These are phyloP conservation scores for Penicillium coffeae DNA, from an alignment of 495 filamentous ascomycete genomes.

Conservation along the genomic window DNA sequence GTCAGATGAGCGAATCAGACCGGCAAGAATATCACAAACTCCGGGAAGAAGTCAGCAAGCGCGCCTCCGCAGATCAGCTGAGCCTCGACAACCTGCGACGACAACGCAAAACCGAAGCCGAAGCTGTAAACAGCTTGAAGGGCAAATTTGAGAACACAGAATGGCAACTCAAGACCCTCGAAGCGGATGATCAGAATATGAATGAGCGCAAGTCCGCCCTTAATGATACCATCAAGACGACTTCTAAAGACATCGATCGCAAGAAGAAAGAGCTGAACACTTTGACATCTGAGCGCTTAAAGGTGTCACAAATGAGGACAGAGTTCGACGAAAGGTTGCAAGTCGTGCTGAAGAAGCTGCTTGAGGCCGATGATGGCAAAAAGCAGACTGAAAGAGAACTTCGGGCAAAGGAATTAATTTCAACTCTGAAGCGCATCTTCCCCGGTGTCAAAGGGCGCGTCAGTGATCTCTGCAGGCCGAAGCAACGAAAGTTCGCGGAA, in stretches of 20 bases:
- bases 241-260: slow-evolving; percentile 70
- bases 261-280: slow-evolving; percentile 91
- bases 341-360: slow-evolving; percentile 70
- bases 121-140: slow-evolving; percentile 78
- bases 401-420: slow-evolving; percentile 71
- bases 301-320: slow-evolving; percentile 71
- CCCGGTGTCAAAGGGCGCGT: slow-evolving; percentile 87
- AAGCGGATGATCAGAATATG: slow-evolving; percentile 66
- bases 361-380: slow-evolving; percentile 76
- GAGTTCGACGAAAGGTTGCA: slow-evolving; percentile 90
- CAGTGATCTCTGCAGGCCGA: slow-evolving; percentile 89
- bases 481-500: slow-evolving; percentile 91
- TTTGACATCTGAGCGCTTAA: slow-evolving; percentile 77
- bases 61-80: slow-evolving; percentile 74
- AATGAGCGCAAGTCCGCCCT: slow-evolving; percentile 60
- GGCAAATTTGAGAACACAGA: slow-evolving; percentile 78
- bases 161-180: slow-evolving; percentile 66
- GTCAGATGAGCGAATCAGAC: slow-evolving; percentile 79
- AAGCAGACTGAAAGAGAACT: slow-evolving; percentile 80
- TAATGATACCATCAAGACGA: slow-evolving; percentile 58
- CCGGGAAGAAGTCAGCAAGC: slow-evolving; percentile 79
- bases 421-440: slow-evolving; percentile 83
- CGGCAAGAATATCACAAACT: slow-evolving; percentile 86
- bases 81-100: slow-evolving; percentile 80
- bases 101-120: slow-evolving; percentile 83